Evolutionary conservation across 2,329 filamentous ascomycete genomes (phyloP), one percentile per base, ranked within the genome.

Genomic region (Microsporum audouinii): DNA sequence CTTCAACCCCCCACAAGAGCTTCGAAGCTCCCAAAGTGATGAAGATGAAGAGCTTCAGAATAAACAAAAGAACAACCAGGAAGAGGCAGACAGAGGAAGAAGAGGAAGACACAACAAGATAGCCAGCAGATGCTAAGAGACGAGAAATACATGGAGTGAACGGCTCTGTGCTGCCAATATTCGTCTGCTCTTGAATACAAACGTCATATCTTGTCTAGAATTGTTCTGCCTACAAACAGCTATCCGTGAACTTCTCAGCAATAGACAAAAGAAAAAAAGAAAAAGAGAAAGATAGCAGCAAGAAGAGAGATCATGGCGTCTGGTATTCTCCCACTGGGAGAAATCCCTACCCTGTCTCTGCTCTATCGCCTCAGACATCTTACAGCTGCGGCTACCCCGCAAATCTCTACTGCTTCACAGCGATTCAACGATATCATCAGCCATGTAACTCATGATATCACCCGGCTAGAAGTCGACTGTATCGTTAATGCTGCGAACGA

Each of bases 401-500:
- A 66, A 63, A 33, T 57, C 65, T 70, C 72, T 3, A 66, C 71
- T 23, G 73, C 78, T 5, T 83, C 80, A n/a, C 72, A 79, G 61
- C 67, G 73, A 7, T 77, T 88, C 75, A 95, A 95, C 76, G 75
- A 83, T 70, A 85, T 83, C n/a, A 80, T 96, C 68, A 83, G 82
- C 53, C 76, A 92, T 41, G 80, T 90, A 65, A 82, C 83, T 61
- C 83, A 84, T 66, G 90, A 96, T 72, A 95, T 97, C 73, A 96
- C 91, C 12, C 84, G 79, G 12, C 82, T 97, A 2, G 72, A 80
- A 36, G 81, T 91, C 53, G 89, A 91, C 69, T 87, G 88, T 65
- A 94, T 96, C 67, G 91, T 97, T 72, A 97, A 97, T 72, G 92
- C 94, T 0, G 92, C 94, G 51, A 97, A 97, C 73, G 76, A 75